Percentiles rank a stretch among this genome's conserved stretches.
Conservation (phyloP, 2,329 filamentous ascomycete species). For the Magnaporthiopsis incrustans region DNA sequence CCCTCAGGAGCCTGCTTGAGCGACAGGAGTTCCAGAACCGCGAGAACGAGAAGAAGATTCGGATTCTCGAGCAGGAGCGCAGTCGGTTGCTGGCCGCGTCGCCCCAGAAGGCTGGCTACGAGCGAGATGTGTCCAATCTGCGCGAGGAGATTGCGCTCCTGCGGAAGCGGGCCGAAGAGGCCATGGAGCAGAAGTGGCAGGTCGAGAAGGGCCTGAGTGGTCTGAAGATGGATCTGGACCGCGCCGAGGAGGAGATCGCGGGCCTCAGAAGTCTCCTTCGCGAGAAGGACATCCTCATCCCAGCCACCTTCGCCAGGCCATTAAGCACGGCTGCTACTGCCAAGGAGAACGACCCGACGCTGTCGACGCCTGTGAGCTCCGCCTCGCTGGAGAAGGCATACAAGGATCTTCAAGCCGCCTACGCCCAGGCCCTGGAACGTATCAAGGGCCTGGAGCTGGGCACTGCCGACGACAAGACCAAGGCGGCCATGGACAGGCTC, state of each 20-base stretch:
- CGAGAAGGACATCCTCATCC: constrained; percentile 74
- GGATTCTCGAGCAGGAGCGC: constrained; percentile 67
- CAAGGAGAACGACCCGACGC: constrained; percentile 12
- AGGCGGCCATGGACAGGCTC: constrained; percentile 54
- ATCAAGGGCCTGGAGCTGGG: constrained; percentile 56
- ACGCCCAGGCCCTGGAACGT: constrained; percentile 56
- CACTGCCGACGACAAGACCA: constrained; percentile 49
- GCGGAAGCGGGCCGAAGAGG: constrained; percentile 82
- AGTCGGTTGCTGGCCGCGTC: constrained; percentile 62
- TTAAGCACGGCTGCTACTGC: constrained; percentile 21
- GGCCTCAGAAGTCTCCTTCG: constrained; percentile 71
- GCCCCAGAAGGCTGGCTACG: constrained; percentile 70
- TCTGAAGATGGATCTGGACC: constrained; percentile 87
- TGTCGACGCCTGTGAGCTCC: constrained; percentile 49
- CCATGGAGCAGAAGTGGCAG: constrained; percentile 83
- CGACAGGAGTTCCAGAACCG: constrained; percentile 79
- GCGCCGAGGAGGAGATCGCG: constrained; percentile 84
- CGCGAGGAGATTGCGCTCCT: constrained; percentile 79
- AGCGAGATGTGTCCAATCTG: constrained; percentile 71
- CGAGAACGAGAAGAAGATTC: constrained; percentile 75
- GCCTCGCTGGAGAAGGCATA: constrained; percentile 68
- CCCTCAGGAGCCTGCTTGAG: constrained; percentile 76
- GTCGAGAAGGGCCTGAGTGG: constrained; percentile 24
- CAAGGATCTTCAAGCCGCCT: constrained; percentile 64
- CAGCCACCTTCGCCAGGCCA: constrained; percentile 45